Percentiles rank a stretch among this genome's conserved stretches.
These are phyloP conservation scores for Ogataea henricii DNA, from an alignment of 805 yeast genomes.

Conservation along the genomic window DNA sequence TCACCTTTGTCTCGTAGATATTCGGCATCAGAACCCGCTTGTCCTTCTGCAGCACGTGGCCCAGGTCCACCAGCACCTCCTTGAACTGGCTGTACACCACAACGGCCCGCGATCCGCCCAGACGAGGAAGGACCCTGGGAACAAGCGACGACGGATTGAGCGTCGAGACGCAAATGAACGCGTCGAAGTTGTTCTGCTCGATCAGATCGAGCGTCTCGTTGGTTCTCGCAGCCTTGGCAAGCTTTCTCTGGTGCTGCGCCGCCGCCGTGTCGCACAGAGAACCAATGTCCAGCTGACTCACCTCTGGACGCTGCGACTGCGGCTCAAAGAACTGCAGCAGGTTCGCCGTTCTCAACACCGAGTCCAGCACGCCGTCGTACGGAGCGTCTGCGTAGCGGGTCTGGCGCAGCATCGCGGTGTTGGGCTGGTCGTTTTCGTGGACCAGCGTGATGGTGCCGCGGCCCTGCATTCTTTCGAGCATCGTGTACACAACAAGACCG, in stretches of 20 bases:
- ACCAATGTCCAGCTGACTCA: constrained; percentile 52
- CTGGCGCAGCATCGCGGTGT: constrained; percentile 66
- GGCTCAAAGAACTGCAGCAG: constrained; percentile 85
- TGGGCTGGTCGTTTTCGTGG: constrained; percentile 94
- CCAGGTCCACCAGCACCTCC: constrained; percentile 75
- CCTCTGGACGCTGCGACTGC: constrained; percentile 51
- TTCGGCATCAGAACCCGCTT: constrained; percentile 79
- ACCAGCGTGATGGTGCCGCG: constrained; percentile 64
- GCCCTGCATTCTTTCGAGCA: constrained; percentile 91
- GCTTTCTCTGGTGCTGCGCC: constrained; percentile 64
- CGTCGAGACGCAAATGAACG: constrained; percentile 70
- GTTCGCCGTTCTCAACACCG: constrained; percentile 68
- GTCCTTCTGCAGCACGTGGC: constrained; percentile 66
- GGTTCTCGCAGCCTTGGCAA: constrained; percentile 54
- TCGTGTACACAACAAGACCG: constrained; percentile 80
- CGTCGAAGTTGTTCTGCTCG: constrained; percentile 64
- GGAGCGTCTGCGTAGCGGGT: constrained; percentile 59
- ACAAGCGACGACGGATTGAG: constrained; percentile 67
- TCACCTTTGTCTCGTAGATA: constrained; percentile 75
- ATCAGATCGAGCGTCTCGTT: constrained; percentile 53
- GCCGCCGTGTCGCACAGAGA: not conserved
- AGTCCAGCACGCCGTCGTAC: constrained; percentile 37
- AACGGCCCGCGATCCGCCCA: constrained; percentile 86
- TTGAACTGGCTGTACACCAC: constrained; percentile 81
- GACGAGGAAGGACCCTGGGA: constrained; percentile 57